Conservation (phyloP, 495 filamentous ascomycete genomes). For the Penicillium soppii region DNA sequence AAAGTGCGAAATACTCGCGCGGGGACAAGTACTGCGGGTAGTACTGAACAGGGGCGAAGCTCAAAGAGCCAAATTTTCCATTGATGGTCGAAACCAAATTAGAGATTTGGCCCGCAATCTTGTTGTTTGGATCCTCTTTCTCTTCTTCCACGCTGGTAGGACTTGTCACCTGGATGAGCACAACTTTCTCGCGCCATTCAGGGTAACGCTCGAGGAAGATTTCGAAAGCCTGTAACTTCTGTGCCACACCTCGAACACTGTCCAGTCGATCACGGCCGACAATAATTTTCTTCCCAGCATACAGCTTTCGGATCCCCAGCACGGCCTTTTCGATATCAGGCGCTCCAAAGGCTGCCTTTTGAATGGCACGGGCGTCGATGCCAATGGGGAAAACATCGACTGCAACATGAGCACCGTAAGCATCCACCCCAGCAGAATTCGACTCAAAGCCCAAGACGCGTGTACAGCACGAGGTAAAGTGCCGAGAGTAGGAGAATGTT, state of each 20-base stretch:
- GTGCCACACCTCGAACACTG: slow-evolving; percentile 82
- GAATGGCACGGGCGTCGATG: slow-evolving; percentile 73
- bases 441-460: slow-evolving; percentile 84
- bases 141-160: slow-evolving; percentile 75
- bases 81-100: slow-evolving; percentile 89
- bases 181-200: slow-evolving; percentile 87
- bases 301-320: slow-evolving; percentile 63
- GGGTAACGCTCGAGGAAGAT: slow-evolving; percentile 83
- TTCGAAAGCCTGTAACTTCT: slow-evolving; percentile 92
- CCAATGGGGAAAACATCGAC: slow-evolving; percentile 91
- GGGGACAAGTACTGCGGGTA: slow-evolving; percentile 85
- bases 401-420: slow-evolving; percentile 81
- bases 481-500: slow-evolving; percentile 85
- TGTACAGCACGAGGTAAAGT: slow-evolving; percentile 90
- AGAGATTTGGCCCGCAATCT: slow-evolving; percentile 78
- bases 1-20: slow-evolving; percentile 87
- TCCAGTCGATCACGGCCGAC: slow-evolving; percentile 92
- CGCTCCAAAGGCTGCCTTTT: slow-evolving; percentile 66
- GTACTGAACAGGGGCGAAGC: slow-evolving; percentile 85
- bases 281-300: slow-evolving; percentile 83
- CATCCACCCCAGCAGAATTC: slow-evolving; percentile 75
- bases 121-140: slow-evolving; percentile 64
- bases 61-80: slow-evolving; percentile 78
- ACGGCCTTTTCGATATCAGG: slow-evolving; percentile 66
- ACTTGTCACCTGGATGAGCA: slow-evolving; percentile 90